Evolutionary conservation across 2,329 filamentous ascomycete species (phyloP).

Genomic region (Nemania abortiva): DNA sequence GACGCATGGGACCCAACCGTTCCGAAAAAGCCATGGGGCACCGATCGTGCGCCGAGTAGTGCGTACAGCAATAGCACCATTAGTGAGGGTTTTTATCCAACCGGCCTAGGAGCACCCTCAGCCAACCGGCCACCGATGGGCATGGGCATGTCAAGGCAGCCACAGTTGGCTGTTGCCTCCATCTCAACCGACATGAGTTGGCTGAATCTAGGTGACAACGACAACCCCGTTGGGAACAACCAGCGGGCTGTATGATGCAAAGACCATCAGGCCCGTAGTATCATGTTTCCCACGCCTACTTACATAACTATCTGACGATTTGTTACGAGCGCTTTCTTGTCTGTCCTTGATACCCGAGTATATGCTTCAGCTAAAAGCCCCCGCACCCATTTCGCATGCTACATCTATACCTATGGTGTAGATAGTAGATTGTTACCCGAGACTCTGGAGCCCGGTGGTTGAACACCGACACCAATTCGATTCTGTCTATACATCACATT

Average conservation of each 20-base stretch:
- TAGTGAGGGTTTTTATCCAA: conserved; percentile 55
- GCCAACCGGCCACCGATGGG: conserved; percentile 44
- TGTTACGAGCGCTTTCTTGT: conserved; percentile 17
- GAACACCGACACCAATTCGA: neutral
- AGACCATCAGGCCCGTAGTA: neutral
- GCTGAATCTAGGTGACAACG: conserved; percentile 74
- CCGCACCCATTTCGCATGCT: neutral
- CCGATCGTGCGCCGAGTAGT: conserved; percentile 64
- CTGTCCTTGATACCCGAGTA: conserved; percentile 19
- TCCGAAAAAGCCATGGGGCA: conserved; percentile 61
- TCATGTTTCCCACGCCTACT: neutral
- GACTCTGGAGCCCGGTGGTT: neutral
- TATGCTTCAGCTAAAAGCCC: neutral
- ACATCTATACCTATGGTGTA: neutral
- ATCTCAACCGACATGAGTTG: conserved; percentile 80
- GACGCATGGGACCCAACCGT: conserved; percentile 67
- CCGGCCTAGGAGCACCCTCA: conserved; percentile 54
- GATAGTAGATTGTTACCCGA: neutral
- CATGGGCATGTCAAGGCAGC: conserved; percentile 60
- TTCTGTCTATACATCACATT: conserved; percentile 12
- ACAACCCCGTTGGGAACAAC: conserved; percentile 67
- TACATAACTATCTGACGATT: conserved; percentile 19
- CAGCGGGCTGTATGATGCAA: conserved; percentile 32
- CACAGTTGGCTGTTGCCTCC: conserved; percentile 63
- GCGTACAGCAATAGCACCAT: conserved; percentile 59